Evolutionary conservation across 495 filamentous ascomycete genomes (phyloP).

Genomic region (Cercophora newfieldiana): DNA sequence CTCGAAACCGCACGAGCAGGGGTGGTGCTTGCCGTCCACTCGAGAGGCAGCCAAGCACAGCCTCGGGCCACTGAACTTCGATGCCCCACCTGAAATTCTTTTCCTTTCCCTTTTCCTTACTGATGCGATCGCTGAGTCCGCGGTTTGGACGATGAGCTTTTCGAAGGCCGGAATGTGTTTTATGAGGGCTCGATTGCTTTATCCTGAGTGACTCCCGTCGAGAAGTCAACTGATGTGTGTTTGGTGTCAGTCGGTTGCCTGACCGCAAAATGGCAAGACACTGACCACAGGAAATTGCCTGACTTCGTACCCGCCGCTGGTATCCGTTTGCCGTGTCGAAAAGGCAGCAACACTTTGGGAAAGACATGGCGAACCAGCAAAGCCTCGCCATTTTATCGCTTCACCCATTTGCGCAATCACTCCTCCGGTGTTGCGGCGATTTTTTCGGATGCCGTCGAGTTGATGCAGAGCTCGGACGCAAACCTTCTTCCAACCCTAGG

Average conservation of each 20-base stretch:
- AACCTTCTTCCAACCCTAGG: background rate
- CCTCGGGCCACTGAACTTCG: background rate
- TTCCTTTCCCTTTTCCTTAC: background rate
- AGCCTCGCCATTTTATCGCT: background rate
- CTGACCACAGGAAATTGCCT: background rate
- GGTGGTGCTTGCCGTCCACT: background rate
- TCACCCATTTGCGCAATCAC: background rate
- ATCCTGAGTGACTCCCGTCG: background rate
- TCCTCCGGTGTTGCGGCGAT: background rate
- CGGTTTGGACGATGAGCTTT: background rate
- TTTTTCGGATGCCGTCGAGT: background rate
- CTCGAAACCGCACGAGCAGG: conserved; percentile 4
- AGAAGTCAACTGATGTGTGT: background rate
- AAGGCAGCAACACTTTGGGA: background rate
- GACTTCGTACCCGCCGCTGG: background rate
- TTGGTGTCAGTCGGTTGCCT: background rate
- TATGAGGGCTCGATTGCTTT: background rate
- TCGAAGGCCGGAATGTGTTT: background rate
- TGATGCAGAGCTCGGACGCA: background rate
- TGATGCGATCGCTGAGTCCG: background rate
- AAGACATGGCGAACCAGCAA: background rate
- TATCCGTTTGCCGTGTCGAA: background rate
- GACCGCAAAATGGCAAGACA: background rate
- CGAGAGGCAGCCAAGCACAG: conserved; percentile 6
- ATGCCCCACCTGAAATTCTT: background rate